These are phyloP conservation scores for Eucalyptus dawsonii DNA, from an alignment of 345 rosid genomes.

Conservation along the genomic window DNA sequence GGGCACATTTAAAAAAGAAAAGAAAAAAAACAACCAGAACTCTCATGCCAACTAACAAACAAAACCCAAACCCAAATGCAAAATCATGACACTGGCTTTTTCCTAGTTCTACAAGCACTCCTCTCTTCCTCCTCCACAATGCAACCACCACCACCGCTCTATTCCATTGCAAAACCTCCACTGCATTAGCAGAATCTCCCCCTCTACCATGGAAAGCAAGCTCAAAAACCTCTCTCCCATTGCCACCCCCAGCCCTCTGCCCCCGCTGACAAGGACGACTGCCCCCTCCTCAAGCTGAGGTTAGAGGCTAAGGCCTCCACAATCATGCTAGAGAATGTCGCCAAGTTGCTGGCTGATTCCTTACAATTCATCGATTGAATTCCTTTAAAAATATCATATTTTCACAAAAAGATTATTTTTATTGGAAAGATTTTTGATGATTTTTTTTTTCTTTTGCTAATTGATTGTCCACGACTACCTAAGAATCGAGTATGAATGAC, in stretches of 20 bases:
- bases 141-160: not conserved
- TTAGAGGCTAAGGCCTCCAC: not conserved
- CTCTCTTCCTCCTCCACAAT: not conserved
- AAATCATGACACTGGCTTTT: not conserved
- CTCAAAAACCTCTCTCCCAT: not conserved
- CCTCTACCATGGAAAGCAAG: not conserved
- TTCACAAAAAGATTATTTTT: too few species aligned
- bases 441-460: too few species aligned
- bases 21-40: too few species aligned
- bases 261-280: not conserved
- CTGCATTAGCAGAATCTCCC: not conserved
- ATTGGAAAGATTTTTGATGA: too few species aligned
- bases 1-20: not conserved
- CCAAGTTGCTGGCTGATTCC: constrained; percentile 16
- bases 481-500: too few species aligned
- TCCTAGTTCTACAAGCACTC: not conserved
- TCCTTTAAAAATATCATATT: too few species aligned
- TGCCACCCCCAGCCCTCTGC: not conserved
- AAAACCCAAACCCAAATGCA: too few species aligned
- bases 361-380: too few species aligned
- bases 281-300: not conserved
- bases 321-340: not conserved
- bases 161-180: not conserved
- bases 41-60: too few species aligned
- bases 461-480: too few species aligned